A percentile compares a stretch with the other conserved stretches of the same genome.
Conservation (phyloP, 257 asterid species). For the Solanum sejunctum region DNA sequence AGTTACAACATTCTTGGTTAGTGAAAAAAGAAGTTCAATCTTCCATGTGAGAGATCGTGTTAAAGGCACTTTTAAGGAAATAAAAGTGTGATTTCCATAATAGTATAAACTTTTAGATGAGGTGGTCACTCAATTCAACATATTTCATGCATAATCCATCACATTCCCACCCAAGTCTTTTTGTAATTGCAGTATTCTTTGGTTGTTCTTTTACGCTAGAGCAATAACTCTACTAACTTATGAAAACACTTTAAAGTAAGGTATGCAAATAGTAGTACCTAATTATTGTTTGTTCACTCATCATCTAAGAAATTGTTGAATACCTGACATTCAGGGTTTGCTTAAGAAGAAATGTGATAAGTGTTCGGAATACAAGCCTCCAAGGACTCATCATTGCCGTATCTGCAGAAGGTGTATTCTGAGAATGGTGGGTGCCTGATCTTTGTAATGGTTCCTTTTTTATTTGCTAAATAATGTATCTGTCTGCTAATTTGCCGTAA, state of each 20-base stretch:
- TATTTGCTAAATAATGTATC: not conserved
- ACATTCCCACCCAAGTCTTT: not conserved
- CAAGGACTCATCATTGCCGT: conserved; percentile 96
- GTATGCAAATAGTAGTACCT: not conserved
- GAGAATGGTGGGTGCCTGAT: conserved; percentile 67
- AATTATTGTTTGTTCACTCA: not conserved
- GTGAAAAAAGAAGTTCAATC: not conserved
- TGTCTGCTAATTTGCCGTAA: not conserved
- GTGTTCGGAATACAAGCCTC: conserved; percentile 69
- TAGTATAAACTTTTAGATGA: not conserved
- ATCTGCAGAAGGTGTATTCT: conserved; percentile 85
- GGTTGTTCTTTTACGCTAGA: not conserved
- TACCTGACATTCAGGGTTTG: conserved; percentile 17
- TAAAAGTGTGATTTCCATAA: not conserved
- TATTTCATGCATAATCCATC: not conserved
- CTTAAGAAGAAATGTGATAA: conserved; percentile 47
- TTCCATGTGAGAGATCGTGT: not conserved
- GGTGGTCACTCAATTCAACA: not conserved
- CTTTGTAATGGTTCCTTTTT: not conserved
- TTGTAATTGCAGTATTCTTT: not conserved
- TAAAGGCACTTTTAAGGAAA: not conserved
- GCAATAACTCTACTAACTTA: not conserved
- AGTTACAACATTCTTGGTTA: not conserved
- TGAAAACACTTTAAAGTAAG: not conserved
- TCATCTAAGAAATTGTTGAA: not conserved